Base-by-base conservation (phyloP, 768 basidiomycete genomes). In the Steccherinum ochraceum region DNA sequence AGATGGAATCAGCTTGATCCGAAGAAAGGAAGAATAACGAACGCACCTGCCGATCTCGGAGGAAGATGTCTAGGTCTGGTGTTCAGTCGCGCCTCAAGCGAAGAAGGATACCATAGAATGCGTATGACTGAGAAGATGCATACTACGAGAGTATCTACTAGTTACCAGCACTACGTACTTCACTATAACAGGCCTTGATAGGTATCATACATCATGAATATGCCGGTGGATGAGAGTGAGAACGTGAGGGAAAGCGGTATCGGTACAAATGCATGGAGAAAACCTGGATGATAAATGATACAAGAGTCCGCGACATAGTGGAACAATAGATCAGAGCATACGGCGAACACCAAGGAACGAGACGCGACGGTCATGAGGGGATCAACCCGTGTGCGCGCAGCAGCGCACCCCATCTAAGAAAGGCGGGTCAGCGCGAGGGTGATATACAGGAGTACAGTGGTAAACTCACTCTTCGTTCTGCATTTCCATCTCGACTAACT, bases 391-490 rank as follows among this genome's bases (percentile, higher is more conserved):
- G 24, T 19, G 30, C 27, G 10, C 40, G 45, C 7, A 55, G 46
- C 20, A 51, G 40, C 16, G 45, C 21, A 12, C 45, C 44, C 19
- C 24, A 50, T 26, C 53, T 51, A 27, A 5, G 12, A 40, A 19
- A n/a, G 24, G 12, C 12, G 25, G 35, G n/a, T 19, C 3, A 47
- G 46, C 3, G 41, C 25, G 11, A 23, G 12, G 18, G 43, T 44
- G 24, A 35, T 4, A 20, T 35, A 45, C 18, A 7, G 19, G 25
- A 16, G 45, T 48, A n/a, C 48, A n/a, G 43, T 25, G 51, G 39
- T 46, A 25, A 25, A 75, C 86, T 59, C 63, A 93, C 89, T 92
- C 86, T 66, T 90, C 86, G 52, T 80, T 79, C 65, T 92, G 84
- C 58, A 83, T 68, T 65, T 91, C 86, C 26, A 76, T 63, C 64